Percentiles rank a stretch among this genome's conserved stretches.
Evolutionary conservation across 208 protist genomes (phyloP).

Genomic region (Trypanosoma platydactyli): DNA sequence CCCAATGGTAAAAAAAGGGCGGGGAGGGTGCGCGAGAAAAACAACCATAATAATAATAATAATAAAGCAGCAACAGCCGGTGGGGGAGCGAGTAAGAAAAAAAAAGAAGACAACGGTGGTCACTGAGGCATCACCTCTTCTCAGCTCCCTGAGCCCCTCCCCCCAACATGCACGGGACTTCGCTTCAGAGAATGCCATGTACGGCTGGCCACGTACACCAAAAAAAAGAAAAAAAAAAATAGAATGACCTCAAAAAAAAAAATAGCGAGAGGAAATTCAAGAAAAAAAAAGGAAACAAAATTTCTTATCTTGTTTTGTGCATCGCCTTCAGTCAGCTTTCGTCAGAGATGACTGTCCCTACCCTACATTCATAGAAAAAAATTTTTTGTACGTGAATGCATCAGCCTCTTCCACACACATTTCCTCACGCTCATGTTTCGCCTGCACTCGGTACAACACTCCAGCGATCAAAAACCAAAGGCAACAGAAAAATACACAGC

Average conservation of each 20-base stretch:
- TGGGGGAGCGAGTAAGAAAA: no score
- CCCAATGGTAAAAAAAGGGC: background rate
- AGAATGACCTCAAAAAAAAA: conserved; percentile 8
- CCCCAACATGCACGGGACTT: background rate
- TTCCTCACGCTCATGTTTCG: no score
- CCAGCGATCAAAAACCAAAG: no score
- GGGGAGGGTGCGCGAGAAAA: conserved; percentile 17
- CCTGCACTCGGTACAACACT: no score
- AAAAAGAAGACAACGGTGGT: background rate
- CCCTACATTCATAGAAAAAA: conserved; percentile 16
- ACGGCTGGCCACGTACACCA: no score
- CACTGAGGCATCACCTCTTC: background rate
- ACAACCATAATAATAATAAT: background rate
- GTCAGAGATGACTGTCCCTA: no score
- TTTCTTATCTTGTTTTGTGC: background rate
- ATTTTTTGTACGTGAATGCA: no score
- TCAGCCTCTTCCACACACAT: no score
- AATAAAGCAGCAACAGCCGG: background rate
- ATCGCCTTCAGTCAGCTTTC: no score
- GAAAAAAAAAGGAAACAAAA: conserved; percentile 18
- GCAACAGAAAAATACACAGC: no score
- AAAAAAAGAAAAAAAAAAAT: no score
- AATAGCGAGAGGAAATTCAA: background rate
- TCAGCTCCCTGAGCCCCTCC: background rate
- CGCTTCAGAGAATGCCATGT: no score